Conservation (phyloP, 192 early-diverging fungal species). For the Coemansia sp. region DNA sequence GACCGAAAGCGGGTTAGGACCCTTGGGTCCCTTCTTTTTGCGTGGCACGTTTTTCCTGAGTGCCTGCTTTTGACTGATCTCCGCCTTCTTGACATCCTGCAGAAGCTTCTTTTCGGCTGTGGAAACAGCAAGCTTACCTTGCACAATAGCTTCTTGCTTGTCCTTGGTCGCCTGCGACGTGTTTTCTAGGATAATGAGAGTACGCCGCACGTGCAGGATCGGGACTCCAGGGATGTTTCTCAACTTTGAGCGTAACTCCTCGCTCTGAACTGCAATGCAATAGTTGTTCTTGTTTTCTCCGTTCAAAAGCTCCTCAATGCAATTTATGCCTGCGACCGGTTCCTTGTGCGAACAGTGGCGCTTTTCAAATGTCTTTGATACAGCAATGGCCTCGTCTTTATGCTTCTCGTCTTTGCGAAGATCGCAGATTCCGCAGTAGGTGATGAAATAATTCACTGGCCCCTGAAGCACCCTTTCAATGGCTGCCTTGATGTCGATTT, state of each 20-base stretch:
- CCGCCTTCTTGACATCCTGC: constrained; percentile 53
- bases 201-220: constrained; percentile 77
- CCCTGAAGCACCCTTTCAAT: constrained; percentile 68
- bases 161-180: constrained; percentile 55
- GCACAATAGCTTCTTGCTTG: constrained; percentile 27
- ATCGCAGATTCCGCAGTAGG: constrained; percentile 72
- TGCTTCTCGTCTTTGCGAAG: constrained; percentile 66
- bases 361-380: constrained; percentile 69
- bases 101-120: constrained; percentile 54
- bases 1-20: constrained; percentile 82
- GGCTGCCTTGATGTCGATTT: constrained; percentile 60
- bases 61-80: constrained; percentile 20
- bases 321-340: constrained; percentile 59
- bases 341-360: constrained; percentile 76
- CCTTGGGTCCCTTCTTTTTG: constrained; percentile 69
- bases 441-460: constrained; percentile 62
- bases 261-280: constrained; percentile 81
- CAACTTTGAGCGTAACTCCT: constrained; percentile 59
- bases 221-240: constrained; percentile 78
- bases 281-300: constrained; percentile 78
- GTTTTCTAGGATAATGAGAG: constrained; percentile 78
- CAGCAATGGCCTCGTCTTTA: constrained; percentile 55
- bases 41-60: constrained; percentile 32
- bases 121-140: constrained; percentile 55
- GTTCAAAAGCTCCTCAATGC: constrained; percentile 74